Evolutionary conservation across 2,329 filamentous ascomycete species (phyloP).

Genomic region (Raffaelea ambrosiae): DNA sequence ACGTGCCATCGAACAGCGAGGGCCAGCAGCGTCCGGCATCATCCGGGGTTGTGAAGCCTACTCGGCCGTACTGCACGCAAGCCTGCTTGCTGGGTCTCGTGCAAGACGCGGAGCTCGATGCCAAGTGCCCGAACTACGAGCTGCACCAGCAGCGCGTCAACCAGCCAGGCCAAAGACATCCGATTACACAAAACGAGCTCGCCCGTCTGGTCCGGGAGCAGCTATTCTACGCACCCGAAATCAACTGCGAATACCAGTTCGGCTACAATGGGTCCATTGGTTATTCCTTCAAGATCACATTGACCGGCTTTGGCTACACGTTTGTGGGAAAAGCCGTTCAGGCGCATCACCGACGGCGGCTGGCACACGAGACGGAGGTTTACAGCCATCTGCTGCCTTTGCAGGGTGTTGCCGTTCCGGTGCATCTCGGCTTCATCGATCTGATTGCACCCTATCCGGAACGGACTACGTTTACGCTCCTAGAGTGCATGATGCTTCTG

Average conservation of each 20-base stretch:
- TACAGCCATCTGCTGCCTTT: neutral
- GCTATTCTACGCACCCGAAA: neutral
- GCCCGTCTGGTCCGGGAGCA: neutral
- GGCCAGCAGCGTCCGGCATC: neutral
- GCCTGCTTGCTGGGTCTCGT: neutral
- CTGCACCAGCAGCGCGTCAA: neutral
- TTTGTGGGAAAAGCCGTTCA: slow-evolving; percentile 9
- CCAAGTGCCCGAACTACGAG: neutral
- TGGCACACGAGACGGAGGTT: neutral
- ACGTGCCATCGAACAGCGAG: neutral
- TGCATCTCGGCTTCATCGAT: neutral
- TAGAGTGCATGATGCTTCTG: neutral
- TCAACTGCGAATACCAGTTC: neutral
- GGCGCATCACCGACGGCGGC: neutral
- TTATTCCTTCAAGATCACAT: slow-evolving; percentile 8
- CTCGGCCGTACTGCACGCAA: neutral
- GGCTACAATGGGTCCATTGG: slow-evolving; percentile 1
- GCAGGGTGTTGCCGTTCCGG: neutral
- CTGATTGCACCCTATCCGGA: neutral
- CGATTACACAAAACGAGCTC: neutral
- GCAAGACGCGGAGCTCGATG: neutral
- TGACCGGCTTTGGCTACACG: slow-evolving; percentile 9
- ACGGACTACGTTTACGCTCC: neutral
- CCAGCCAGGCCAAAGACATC: neutral
- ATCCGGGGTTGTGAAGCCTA: neutral